Evolutionary conservation across 257 asterid species (phyloP).

Genomic region (Nyctanthes arbortristis): DNA sequence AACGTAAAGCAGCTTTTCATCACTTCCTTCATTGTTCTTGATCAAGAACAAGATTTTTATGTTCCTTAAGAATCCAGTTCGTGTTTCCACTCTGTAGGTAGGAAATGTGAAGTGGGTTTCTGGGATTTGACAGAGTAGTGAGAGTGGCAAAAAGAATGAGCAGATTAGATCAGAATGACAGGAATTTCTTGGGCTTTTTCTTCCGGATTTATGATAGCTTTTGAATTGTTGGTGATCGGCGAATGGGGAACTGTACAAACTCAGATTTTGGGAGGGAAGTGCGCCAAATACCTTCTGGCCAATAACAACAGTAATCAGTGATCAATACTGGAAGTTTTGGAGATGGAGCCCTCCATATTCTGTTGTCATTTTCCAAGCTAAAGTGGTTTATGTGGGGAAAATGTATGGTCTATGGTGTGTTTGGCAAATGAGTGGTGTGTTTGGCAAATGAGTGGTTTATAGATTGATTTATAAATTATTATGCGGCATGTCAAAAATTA

Average conservation of each 20-base stretch:
- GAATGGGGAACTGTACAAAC: background rate
- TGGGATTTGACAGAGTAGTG: too few relatives aligned
- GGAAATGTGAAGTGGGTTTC: background rate
- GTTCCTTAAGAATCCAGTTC: background rate
- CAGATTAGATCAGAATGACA: background rate
- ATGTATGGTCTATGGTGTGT: too few relatives aligned
- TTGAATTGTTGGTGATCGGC: background rate
- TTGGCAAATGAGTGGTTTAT: too few relatives aligned
- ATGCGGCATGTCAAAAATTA: too few relatives aligned
- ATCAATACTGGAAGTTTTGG: background rate
- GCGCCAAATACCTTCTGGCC: too few relatives aligned
- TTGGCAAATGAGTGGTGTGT: too few relatives aligned
- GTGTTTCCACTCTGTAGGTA: background rate
- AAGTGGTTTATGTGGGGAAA: too few relatives aligned
- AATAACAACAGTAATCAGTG: background rate
- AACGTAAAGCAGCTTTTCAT: constrained; percentile 13
- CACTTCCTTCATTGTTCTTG: constrained; percentile 18
- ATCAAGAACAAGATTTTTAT: background rate
- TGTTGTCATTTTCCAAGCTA: too few relatives aligned
- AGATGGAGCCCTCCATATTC: too few relatives aligned
- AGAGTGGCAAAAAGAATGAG: too few relatives aligned
- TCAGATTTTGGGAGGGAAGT: background rate
- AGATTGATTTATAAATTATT: too few relatives aligned
- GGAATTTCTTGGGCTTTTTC: background rate
- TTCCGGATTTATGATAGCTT: background rate